Evolutionary conservation across 31 red algal species (phyloP).

Genomic region (Bonnemaisonia californica): DNA sequence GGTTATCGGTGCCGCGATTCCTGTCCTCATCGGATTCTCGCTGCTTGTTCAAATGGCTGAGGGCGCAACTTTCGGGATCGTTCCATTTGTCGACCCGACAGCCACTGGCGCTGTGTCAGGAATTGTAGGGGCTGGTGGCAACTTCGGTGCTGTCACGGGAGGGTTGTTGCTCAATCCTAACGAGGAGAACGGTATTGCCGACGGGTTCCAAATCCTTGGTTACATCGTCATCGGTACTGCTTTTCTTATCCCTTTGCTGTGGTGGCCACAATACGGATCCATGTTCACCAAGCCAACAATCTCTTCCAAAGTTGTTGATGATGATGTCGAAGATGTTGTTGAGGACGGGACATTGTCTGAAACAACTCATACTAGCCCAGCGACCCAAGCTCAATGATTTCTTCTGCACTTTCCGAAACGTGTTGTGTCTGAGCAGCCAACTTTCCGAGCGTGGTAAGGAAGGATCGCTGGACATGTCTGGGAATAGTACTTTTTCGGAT

Average conservation of each 20-base stretch:
- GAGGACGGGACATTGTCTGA: too few species aligned
- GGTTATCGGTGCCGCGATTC: conserved; percentile 71
- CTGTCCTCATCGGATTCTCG: conserved; percentile 76
- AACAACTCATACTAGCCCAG: too few species aligned
- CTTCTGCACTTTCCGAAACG: too few species aligned
- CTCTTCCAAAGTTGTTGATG: conserved; percentile 37
- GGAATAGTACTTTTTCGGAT: too few species aligned
- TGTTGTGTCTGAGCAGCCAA: too few species aligned
- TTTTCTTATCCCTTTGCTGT: conserved; percentile 64
- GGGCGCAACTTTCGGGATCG: conserved; percentile 87
- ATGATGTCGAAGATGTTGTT: conserved; percentile 8
- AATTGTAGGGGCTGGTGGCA: conserved; percentile 96
- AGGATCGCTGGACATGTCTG: too few species aligned
- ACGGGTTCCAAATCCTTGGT: conserved; percentile 72
- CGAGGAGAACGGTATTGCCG: conserved; percentile 16
- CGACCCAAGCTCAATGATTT: too few species aligned
- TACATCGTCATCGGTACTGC: conserved; percentile 76
- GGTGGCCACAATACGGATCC: conserved; percentile 75
- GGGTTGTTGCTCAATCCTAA: conserved; percentile 49
- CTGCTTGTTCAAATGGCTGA: conserved; percentile 90
- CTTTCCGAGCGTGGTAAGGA: too few species aligned
- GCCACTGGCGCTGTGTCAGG: conserved; percentile 89
- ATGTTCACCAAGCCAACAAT: conserved; percentile 58
- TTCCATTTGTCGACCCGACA: conserved; percentile 94
- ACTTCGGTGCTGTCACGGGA: conserved; percentile 85